Evolutionary conservation across 2,329 filamentous ascomycete genomes (phyloP).

Genomic region (Fusarium chaquense): DNA sequence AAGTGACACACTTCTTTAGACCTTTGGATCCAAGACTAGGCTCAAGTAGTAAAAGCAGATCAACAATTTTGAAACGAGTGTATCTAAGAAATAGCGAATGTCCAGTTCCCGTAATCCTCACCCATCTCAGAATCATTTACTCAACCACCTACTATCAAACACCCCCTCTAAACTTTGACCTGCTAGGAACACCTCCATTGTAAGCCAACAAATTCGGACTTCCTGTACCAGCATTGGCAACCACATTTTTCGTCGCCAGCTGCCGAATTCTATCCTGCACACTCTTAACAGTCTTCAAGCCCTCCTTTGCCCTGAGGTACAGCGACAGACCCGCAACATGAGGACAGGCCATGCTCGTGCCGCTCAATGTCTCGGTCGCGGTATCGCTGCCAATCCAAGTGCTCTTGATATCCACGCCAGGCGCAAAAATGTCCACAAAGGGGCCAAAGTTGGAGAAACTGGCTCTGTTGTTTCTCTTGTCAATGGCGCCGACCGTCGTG

Average conservation of each 20-base stretch:
- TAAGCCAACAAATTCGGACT: constrained; percentile 62
- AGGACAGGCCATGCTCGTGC: constrained; percentile 72
- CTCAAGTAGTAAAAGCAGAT: neutral
- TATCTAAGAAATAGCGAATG: constrained; percentile 15
- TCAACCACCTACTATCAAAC: neutral
- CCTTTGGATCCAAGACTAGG: no score
- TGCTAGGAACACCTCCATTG: constrained; percentile 54
- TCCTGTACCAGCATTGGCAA: constrained; percentile 51
- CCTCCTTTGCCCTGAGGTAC: constrained; percentile 58
- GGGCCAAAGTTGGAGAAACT: constrained; percentile 64
- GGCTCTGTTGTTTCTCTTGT: constrained; percentile 54
- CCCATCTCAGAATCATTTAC: neutral
- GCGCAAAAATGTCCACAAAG: constrained; percentile 63
- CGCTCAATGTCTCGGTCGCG: constrained; percentile 62
- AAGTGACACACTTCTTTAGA: neutral
- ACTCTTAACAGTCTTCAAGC: constrained; percentile 57
- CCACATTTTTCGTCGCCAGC: constrained; percentile 56
- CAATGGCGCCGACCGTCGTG: constrained; percentile 66
- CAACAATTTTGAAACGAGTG: neutral
- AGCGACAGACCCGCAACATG: constrained; percentile 70
- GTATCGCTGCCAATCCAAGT: constrained; percentile 59
- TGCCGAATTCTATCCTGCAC: constrained; percentile 58
- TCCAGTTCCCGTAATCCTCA: neutral
- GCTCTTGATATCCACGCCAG: constrained; percentile 60
- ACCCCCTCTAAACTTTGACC: no score